A percentile compares a stretch with the other conserved stretches of the same genome.
phyloP scores from a whole-genome alignment of 1,139 yeast genomes.

The Saccharomycopsis phalli region DNA sequence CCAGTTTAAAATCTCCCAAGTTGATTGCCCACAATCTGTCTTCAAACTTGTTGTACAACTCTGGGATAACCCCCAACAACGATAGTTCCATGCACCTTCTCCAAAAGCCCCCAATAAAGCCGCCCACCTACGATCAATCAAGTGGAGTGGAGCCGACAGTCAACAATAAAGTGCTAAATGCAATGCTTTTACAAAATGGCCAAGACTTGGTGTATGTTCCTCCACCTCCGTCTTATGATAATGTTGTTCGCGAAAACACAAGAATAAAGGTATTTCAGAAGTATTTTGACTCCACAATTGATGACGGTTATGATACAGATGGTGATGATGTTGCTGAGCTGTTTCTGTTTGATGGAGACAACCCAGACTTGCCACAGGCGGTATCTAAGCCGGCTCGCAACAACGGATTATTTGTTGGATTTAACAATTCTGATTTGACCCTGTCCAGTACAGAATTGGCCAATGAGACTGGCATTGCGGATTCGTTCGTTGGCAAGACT shows the following conservation, averaged over 20 bases:
- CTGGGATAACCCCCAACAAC: constrained; percentile 25
- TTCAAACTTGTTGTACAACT: constrained; percentile 34
- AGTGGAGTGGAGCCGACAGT: neutral
- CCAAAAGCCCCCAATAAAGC: constrained; percentile 21
- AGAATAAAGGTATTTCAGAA: constrained; percentile 15
- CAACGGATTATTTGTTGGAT: no score
- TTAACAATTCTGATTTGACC: no score
- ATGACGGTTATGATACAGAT: constrained; percentile 20
- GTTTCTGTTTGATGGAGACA: constrained; percentile 28
- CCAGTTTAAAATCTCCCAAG: constrained; percentile 5
- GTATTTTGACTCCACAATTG: constrained; percentile 2
- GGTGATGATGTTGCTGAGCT: constrained; percentile 29
- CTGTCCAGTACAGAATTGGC: no score
- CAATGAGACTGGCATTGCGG: no score
- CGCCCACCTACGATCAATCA: constrained; percentile 30
- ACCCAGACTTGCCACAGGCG: constrained; percentile 30
- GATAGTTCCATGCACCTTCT: constrained; percentile 8
- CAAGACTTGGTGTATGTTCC: constrained; percentile 25
- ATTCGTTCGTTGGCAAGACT: neutral
- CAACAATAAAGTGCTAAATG: neutral
- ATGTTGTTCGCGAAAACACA: constrained; percentile 24
- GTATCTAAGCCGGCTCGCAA: no score
- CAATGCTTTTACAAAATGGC: constrained; percentile 3
- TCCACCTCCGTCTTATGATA: constrained; percentile 35
- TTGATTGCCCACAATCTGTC: constrained; percentile 25